Base-by-base conservation (phyloP, 2,329 filamentous ascomycete species). In the Claviceps sp. region DNA sequence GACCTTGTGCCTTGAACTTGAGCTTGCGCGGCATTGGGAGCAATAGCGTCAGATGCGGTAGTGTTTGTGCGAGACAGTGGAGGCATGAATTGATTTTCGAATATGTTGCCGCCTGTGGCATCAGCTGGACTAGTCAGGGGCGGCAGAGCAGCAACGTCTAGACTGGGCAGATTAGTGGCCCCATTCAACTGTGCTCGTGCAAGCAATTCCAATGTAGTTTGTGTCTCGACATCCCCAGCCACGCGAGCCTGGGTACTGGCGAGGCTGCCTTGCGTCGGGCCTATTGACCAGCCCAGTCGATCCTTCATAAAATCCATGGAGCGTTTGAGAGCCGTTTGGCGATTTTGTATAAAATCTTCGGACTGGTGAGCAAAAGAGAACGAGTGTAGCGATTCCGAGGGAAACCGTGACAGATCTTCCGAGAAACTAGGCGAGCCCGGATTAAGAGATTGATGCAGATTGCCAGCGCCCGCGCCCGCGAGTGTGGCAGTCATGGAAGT, bases 341-440 rank as follows among this genome's bases (percentile, higher is more conserved):
- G 85, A 65, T 81, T 95, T 65, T 95, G 87, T 52, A 97, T 76
- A 56, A 89, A 82, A 56, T 97, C 91, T 63, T 95, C 90, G 3
- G 90, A 91, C 68, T 95, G 90, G 60, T 95, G 88, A 42, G 93
- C 89, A 67, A 98, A 98, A 13, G 91, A 97, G 71, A 98, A 98
- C 1, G 93, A 98, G 68, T 98, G 93, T 47, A 98, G 73, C 5
- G 93, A 98, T 65, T 98, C 93, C 60, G 88, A 89, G 1, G 93
- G 91, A 65, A 98, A 98, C 49, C 90, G 84, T 46, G 84, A 84
- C 46, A 98, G 78, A 64, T 98, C 93, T 72, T 97, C 93, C 62
- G 82, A 79, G 63, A 89, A 89, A 56, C 80, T 80, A 24, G 89
- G 88, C 22, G 89, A 89, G 19, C 76, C 73, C 24, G 84, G 82